Percentiles rank a stretch among this genome's conserved stretches.
Conservation (phyloP, 2,329 filamentous ascomycete species). For the Curvularia hawaiiensis region DNA sequence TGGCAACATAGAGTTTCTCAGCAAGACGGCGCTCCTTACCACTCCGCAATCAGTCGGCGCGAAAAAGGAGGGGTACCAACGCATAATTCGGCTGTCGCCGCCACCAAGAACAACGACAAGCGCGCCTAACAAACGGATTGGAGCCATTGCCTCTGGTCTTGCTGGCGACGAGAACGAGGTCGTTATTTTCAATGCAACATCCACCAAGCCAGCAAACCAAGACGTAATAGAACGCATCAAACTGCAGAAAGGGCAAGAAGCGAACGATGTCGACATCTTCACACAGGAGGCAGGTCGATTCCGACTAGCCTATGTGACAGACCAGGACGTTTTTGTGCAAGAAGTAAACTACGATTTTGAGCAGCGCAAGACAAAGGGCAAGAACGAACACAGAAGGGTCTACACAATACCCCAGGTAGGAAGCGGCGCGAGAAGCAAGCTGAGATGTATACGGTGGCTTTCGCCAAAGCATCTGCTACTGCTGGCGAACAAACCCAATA, state of each 20-base stretch:
- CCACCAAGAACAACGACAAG: slow-evolving; percentile 52
- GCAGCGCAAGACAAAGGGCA: slow-evolving; percentile 46
- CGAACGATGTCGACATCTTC: slow-evolving; percentile 72
- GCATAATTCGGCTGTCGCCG: slow-evolving; percentile 62
- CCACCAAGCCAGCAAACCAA: slow-evolving; percentile 51
- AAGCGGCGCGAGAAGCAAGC: slow-evolving; percentile 54
- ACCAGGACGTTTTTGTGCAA: slow-evolving; percentile 73
- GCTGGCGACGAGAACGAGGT: slow-evolving; percentile 74
- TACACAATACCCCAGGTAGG: slow-evolving; percentile 40
- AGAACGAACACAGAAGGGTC: slow-evolving; percentile 33
- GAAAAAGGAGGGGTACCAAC: slow-evolving; percentile 65
- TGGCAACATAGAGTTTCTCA: slow-evolving; percentile 52
- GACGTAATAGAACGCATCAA: slow-evolving; percentile 62
- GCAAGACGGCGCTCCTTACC: slow-evolving; percentile 59
- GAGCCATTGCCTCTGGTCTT: slow-evolving; percentile 78
- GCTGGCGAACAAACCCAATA: slow-evolving; percentile 60
- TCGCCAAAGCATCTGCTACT: slow-evolving; percentile 59
- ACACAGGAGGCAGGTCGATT: slow-evolving; percentile 68
- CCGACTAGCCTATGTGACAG: slow-evolving; percentile 78
- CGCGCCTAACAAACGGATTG: slow-evolving; percentile 66
- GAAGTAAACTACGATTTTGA: slow-evolving; percentile 60
- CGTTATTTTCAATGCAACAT: slow-evolving; percentile 74
- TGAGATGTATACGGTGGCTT: slow-evolving; percentile 62
- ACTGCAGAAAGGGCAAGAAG: slow-evolving; percentile 59
- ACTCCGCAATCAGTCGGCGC: slow-evolving; percentile 42